Evolutionary conservation across 108 stramenopile species (phyloP).

Genomic region (Cylindrotheca closterium): DNA sequence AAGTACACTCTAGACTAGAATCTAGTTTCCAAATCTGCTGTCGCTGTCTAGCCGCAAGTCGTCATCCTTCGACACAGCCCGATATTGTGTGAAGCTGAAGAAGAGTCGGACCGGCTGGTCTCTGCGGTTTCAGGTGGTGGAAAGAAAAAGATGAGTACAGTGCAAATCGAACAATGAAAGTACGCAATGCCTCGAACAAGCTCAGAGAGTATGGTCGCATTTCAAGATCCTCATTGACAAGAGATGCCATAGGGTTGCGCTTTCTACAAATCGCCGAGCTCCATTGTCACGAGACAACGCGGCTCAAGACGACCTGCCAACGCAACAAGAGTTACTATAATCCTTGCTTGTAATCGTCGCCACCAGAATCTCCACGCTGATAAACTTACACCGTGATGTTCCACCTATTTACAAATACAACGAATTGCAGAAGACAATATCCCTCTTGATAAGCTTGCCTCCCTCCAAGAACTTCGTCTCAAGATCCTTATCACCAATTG

Average conservation of each 20-base stretch:
- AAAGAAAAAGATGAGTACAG: not conserved
- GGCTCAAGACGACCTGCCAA: conserved; percentile 56
- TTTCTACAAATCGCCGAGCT: conserved; percentile 43
- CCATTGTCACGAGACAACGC: conserved; percentile 42
- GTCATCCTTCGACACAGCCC: not conserved
- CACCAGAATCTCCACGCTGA: too few relatives aligned
- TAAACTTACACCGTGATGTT: too few relatives aligned
- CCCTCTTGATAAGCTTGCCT: conserved; percentile 91
- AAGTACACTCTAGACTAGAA: not conserved
- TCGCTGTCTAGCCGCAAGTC: too few relatives aligned
- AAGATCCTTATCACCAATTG: conserved; percentile 95
- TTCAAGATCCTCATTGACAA: conserved; percentile 64
- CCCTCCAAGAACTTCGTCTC: conserved; percentile 93
- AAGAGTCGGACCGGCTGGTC: not conserved
- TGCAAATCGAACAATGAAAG: not conserved
- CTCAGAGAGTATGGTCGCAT: conserved; percentile 85
- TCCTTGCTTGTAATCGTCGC: conserved; percentile 54
- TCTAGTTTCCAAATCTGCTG: too few relatives aligned
- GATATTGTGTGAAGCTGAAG: not conserved
- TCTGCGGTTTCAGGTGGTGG: not conserved
- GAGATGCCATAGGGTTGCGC: conserved; percentile 32
- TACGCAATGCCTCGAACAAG: conserved; percentile 18
- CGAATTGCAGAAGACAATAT: conserved; percentile 98
- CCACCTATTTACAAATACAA: conserved; percentile 87
- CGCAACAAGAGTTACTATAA: conserved; percentile 48